phyloP scores from a whole-genome alignment of 176 grass and related monocot genomes.

The Eragrostis nindensis region DNA sequence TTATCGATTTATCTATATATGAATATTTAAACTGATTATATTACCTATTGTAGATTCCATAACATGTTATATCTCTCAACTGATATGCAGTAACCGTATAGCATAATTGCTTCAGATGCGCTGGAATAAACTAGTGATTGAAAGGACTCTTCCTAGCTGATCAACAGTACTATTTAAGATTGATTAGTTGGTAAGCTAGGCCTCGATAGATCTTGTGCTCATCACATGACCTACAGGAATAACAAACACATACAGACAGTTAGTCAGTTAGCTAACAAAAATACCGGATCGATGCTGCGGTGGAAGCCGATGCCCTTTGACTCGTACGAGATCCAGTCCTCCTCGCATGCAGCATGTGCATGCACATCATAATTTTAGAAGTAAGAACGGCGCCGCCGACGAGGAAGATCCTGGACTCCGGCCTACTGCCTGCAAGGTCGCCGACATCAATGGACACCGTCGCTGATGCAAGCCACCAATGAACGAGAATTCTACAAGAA shows the following conservation, averaged over 20 bases:
- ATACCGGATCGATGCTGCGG: constrained; percentile 47
- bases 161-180: constrained; percentile 19
- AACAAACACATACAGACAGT: background rate
- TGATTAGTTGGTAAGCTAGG: constrained; percentile 26
- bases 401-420: constrained; percentile 23
- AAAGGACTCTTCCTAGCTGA: constrained; percentile 33
- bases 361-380: background rate
- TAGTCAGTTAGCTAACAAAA: constrained; percentile 42
- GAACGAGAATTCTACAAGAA: background rate
- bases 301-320: constrained; percentile 42
- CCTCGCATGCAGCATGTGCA: constrained; percentile 20
- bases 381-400: background rate
- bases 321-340: constrained; percentile 34
- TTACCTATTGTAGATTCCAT: background rate
- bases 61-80: background rate
- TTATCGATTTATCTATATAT: background rate
- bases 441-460: constrained; percentile 16
- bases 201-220: constrained; percentile 40
- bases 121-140: constrained; percentile 18
- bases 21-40: no score
- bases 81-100: background rate
- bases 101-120: constrained; percentile 29
- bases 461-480: constrained; percentile 2
- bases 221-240: constrained; percentile 46
- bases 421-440: constrained; percentile 7